phyloP scores from a whole-genome alignment of 345 rosid genomes.

The Syzygium oleosum region DNA sequence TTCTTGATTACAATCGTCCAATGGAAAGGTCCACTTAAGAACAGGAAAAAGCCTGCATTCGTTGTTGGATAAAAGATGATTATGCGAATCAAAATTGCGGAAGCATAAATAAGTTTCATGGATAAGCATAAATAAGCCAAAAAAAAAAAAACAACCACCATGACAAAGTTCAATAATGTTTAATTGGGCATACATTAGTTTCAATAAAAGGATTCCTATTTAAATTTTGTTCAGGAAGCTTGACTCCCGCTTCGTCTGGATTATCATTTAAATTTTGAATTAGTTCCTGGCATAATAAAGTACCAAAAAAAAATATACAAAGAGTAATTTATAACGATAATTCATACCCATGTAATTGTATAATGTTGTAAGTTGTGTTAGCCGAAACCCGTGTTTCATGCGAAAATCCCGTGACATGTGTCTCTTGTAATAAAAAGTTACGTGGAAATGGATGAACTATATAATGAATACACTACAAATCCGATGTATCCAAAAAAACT shows the following conservation, averaged over 20 bases:
- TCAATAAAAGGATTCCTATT: background rate
- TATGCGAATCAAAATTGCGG: background rate
- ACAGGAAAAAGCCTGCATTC: background rate
- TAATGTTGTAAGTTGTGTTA: background rate
- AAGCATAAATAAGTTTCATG: background rate
- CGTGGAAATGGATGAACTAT: background rate
- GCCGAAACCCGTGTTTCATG: background rate
- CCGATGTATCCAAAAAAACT: background rate
- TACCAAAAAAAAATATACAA: background rate
- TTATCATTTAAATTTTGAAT: background rate
- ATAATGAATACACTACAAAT: background rate
- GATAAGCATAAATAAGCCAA: background rate
- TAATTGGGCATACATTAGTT: background rate
- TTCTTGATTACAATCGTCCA: background rate
- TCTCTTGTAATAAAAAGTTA: background rate
- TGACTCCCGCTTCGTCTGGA: background rate
- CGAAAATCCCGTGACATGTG: background rate
- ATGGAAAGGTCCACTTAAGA: background rate
- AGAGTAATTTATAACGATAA: background rate
- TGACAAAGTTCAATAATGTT: background rate
- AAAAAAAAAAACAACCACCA: background rate
- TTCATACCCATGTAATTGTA: background rate
- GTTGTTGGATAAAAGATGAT: background rate
- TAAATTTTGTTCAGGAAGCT: background rate
- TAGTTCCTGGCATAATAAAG: too few species aligned